Conservation (phyloP, 306 rosid species). For the Casuarina cunninghamiana region DNA sequence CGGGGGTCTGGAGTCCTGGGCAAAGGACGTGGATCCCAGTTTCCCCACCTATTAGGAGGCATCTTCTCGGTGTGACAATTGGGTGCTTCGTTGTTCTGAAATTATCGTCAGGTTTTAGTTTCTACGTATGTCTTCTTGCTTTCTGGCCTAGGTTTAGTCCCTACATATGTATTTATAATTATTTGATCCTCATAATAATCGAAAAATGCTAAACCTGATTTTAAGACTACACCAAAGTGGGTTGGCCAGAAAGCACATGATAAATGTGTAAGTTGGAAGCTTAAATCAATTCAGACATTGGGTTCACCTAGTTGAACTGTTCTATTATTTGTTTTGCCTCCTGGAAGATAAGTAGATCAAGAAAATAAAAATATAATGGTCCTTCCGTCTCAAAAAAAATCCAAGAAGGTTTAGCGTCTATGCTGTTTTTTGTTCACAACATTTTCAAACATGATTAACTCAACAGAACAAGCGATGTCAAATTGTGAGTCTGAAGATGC, state of each 20-base stretch:
- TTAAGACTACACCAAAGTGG: background rate
- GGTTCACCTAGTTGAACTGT: too few species aligned
- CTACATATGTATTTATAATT: background rate
- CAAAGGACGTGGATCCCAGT: conserved; percentile 67
- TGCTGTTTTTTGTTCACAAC: too few species aligned
- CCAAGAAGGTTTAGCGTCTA: too few species aligned
- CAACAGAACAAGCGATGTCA: background rate
- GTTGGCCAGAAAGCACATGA: too few species aligned
- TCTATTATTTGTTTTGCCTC: too few species aligned
- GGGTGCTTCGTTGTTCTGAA: background rate
- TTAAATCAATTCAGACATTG: too few species aligned
- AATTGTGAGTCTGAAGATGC: conserved; percentile 16
- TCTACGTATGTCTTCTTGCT: background rate
- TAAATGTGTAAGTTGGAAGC: too few species aligned
- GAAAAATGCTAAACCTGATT: background rate
- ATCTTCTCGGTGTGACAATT: background rate
- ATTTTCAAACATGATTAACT: background rate
- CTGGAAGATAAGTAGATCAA: too few species aligned
- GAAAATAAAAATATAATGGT: too few species aligned
- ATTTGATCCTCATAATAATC: background rate
- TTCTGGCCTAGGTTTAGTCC: background rate
- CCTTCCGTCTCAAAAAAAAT: too few species aligned
- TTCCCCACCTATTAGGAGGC: conserved; percentile 52
- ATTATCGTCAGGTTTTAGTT: background rate
- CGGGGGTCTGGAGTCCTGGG: conserved; percentile 90